Percentiles rank a stretch among this genome's conserved stretches.
These are phyloP conservation scores for Royoungia palumana DNA, from an alignment of 768 basidiomycete species.

Conservation along the genomic window DNA sequence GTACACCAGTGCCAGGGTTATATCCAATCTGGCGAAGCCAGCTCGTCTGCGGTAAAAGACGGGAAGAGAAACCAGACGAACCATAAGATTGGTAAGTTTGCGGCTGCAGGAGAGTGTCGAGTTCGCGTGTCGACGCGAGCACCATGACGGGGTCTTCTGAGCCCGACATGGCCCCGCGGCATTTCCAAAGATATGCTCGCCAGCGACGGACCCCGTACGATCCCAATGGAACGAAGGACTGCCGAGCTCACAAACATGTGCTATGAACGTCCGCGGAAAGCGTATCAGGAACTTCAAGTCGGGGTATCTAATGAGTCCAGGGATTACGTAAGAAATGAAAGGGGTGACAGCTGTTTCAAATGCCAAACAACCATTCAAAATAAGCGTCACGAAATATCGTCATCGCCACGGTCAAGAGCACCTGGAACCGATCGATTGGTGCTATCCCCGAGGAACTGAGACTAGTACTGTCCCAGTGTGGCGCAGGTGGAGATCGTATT, in stretches of 20 bases:
- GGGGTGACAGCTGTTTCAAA: too few relatives aligned
- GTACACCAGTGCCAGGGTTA: too few relatives aligned
- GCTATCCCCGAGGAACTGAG: too few relatives aligned
- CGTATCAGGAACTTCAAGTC: too few relatives aligned
- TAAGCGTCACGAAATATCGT: too few relatives aligned
- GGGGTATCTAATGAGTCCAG: neutral
- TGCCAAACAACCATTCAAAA: too few relatives aligned
- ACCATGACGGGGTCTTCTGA: neutral
- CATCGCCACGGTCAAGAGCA: too few relatives aligned
- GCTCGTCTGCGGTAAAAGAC: neutral
- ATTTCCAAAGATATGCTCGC: neutral
- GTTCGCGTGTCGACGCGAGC: neutral
- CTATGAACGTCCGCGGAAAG: conserved; percentile 17
- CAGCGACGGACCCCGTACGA: neutral
- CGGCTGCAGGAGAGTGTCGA: neutral
- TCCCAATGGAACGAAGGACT: conserved; percentile 1
- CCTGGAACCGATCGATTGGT: too few relatives aligned
- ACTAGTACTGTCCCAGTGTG: too few relatives aligned
- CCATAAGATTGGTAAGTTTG: neutral
- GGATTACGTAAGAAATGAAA: too few relatives aligned
- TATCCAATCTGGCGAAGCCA: too few relatives aligned
- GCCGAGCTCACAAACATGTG: neutral
- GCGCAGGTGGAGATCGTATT: too few relatives aligned
- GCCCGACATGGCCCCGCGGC: neutral
- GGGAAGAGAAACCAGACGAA: neutral